These are phyloP conservation scores for Fusarium keratoplasticum DNA, from an alignment of 2,329 filamentous ascomycete species.

Conservation along the genomic window DNA sequence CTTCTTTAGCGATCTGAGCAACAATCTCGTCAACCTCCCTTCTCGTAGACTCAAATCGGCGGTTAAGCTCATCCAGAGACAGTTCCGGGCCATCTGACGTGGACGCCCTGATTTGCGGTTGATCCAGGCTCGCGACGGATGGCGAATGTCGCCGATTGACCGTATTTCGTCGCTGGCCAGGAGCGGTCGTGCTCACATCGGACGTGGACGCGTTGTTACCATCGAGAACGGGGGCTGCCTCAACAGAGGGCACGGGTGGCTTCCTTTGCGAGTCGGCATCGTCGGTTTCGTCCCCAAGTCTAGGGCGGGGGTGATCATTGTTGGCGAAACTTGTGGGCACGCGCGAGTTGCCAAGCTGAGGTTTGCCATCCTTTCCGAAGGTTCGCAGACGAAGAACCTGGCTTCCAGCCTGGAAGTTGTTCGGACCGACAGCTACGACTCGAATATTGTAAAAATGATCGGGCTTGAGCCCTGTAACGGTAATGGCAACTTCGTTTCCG, in stretches of 20 bases:
- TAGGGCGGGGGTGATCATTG: conserved; percentile 59
- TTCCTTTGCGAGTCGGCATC: conserved; percentile 59
- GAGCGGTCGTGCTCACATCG: conserved; percentile 66
- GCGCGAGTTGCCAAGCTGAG: conserved; percentile 67
- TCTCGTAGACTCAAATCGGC: conserved; percentile 81
- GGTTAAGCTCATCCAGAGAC: conserved; percentile 81
- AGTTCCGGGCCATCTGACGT: conserved; percentile 68
- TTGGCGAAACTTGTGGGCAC: conserved; percentile 67
- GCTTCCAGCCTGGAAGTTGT: conserved; percentile 93
- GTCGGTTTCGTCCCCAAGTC: conserved; percentile 58
- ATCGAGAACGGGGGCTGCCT: conserved; percentile 72
- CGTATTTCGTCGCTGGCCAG: conserved; percentile 61
- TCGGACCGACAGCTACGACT: conserved; percentile 89
- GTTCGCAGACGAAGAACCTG: conserved; percentile 87
- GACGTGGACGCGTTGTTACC: conserved; percentile 70
- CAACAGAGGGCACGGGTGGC: conserved; percentile 66
- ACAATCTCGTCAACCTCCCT: conserved; percentile 86
- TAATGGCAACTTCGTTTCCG: conserved; percentile 70
- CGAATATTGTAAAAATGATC: conserved; percentile 93
- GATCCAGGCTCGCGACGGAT: conserved; percentile 69
- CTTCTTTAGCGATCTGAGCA: conserved; percentile 76
- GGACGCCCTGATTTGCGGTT: conserved; percentile 58
- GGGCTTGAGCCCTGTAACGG: conserved; percentile 87
- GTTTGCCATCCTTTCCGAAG: conserved; percentile 71
- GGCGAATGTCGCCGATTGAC: conserved; percentile 82